Evolutionary conservation across 1,139 yeast species (phyloP).

Genomic region (Pichia sp.): DNA sequence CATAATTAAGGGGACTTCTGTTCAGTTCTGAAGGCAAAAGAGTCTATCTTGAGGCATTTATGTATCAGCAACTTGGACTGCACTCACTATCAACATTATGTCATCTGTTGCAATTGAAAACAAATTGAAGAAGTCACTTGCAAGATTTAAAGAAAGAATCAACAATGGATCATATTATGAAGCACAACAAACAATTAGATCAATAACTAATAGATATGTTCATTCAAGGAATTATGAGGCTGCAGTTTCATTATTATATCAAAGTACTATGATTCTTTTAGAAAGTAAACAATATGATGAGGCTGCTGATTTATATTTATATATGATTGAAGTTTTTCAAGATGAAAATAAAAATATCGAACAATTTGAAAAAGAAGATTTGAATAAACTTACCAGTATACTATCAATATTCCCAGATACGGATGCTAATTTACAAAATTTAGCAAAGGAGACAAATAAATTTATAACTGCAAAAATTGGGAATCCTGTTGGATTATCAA

Average conservation of each 20-base stretch:
- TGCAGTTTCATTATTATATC: constrained; percentile 67
- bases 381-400: constrained; percentile 33
- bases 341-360: constrained; percentile 40
- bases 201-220: constrained; percentile 79
- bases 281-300: constrained; percentile 71
- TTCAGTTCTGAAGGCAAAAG: neutral
- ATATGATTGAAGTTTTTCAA: constrained; percentile 63
- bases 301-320: constrained; percentile 70
- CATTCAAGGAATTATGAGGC: constrained; percentile 59
- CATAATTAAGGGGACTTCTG: too few species aligned
- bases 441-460: constrained; percentile 55
- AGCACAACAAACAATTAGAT: constrained; percentile 89
- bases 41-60: neutral
- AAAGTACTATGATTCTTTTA: constrained; percentile 63
- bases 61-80: neutral
- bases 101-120: constrained; percentile 24
- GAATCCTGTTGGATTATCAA: constrained; percentile 64
- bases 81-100: neutral
- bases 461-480: constrained; percentile 56
- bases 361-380: constrained; percentile 30
- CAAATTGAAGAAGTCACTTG: constrained; percentile 54
- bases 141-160: constrained; percentile 60
- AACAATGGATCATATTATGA: constrained; percentile 78
- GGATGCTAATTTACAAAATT: constrained; percentile 63
- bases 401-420: constrained; percentile 47